These are phyloP conservation scores for Metarhizium robertsii DNA, from an alignment of 2,329 filamentous ascomycete species.

Conservation along the genomic window DNA sequence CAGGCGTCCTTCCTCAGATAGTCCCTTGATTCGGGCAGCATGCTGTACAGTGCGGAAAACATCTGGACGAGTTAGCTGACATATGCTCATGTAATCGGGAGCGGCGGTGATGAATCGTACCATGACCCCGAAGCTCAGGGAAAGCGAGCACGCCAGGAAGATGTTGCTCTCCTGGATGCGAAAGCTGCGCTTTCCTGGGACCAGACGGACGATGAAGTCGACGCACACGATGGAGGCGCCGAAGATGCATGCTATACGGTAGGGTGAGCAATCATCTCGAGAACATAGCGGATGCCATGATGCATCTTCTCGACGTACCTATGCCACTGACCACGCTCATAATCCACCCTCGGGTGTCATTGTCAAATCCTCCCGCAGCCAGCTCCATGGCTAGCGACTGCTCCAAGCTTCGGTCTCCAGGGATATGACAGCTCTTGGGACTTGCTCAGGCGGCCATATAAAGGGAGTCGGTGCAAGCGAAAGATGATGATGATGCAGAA, in stretches of 20 bases:
- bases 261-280: not conserved
- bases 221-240: constrained; percentile 82
- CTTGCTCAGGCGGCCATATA: not conserved
- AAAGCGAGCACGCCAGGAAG: constrained; percentile 81
- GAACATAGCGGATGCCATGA: not conserved
- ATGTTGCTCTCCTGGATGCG: constrained; percentile 80
- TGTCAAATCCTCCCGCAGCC: constrained; percentile 40
- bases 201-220: constrained; percentile 63
- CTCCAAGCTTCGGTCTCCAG: not conserved
- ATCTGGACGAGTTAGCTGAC: constrained; percentile 42
- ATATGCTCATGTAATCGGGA: not conserved
- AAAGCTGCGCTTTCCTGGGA: constrained; percentile 70
- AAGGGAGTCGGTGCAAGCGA: not conserved
- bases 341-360: constrained; percentile 89
- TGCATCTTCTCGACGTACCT: constrained; percentile 33
- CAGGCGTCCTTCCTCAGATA: constrained; percentile 66
- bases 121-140: constrained; percentile 94
- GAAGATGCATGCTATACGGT: constrained; percentile 48
- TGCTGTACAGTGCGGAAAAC: constrained; percentile 85
- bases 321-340: constrained; percentile 77
- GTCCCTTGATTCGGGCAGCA: constrained; percentile 76
- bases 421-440: no score
- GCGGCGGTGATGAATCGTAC: constrained; percentile 40
- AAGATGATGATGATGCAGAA: not conserved
- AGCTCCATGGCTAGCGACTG: constrained; percentile 26